A percentile compares a stretch with the other conserved stretches of the same genome.
phyloP scores from a whole-genome alignment of 2,329 filamentous ascomycete species.

The Ophiostoma himal-ulmi region DNA sequence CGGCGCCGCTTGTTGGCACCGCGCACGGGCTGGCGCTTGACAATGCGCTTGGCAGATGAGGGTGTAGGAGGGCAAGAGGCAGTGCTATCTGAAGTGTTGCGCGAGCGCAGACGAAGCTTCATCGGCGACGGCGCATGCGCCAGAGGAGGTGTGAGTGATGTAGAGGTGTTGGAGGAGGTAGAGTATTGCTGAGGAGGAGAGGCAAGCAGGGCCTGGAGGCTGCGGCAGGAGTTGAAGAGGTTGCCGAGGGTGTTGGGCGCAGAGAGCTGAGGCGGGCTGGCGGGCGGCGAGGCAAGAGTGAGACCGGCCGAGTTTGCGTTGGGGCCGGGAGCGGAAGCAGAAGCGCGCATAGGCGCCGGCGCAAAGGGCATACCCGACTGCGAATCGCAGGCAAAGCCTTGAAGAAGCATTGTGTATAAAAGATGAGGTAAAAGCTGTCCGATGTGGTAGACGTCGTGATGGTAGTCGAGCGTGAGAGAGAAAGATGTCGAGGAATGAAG shows the following conservation, averaged over 20 bases:
- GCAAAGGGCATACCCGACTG: conserved; percentile 20
- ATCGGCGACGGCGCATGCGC: conserved; percentile 46
- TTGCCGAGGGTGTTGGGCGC: conserved; percentile 46
- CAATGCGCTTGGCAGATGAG: conserved; percentile 39
- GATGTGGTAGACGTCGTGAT: background rate
- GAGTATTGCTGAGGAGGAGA: conserved; percentile 28
- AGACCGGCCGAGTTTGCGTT: conserved; percentile 13
- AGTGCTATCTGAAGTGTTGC: conserved; percentile 25
- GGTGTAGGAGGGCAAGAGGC: conserved; percentile 8
- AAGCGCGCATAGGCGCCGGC: conserved; percentile 10
- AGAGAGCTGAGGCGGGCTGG: conserved; percentile 46
- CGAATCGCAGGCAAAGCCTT: conserved; percentile 24
- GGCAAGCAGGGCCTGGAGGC: conserved; percentile 54
- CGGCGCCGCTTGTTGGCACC: conserved; percentile 51
- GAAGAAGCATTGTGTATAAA: conserved; percentile 22
- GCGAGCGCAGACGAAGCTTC: conserved; percentile 51
- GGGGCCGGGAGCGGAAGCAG: background rate
- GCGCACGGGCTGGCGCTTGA: conserved; percentile 44
- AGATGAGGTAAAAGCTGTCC: background rate
- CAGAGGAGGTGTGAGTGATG: conserved; percentile 47
- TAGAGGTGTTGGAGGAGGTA: conserved; percentile 35
- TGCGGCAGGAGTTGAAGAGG: conserved; percentile 55
- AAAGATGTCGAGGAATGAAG: conserved; percentile 12
- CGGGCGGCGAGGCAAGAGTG: conserved; percentile 54
- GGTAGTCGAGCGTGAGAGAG: background rate